Percentiles rank a stretch among this genome's conserved stretches.
Evolutionary conservation across 441 rosid species (phyloP).

Genomic region (Dalechampia spathulata): DNA sequence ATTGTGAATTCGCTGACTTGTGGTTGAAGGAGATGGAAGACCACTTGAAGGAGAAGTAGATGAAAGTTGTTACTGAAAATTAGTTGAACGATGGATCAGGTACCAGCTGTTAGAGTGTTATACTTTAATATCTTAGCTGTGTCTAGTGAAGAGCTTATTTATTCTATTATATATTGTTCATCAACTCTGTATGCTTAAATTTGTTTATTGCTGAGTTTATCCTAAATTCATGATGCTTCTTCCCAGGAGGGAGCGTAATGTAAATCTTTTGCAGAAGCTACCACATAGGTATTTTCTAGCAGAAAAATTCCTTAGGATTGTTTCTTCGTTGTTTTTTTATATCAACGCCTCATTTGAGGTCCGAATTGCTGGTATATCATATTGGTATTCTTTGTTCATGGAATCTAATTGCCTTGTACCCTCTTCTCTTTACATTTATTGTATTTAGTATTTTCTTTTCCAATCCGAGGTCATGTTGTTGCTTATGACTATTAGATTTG

Average conservation of each 20-base stretch:
- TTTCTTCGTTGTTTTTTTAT: neutral
- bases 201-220: neutral
- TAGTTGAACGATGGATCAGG: conserved; percentile 5
- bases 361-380: too few relatives aligned
- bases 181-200: conserved; percentile 12
- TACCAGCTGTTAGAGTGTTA: neutral
- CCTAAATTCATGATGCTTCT: neutral
- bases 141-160: neutral
- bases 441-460: too few relatives aligned
- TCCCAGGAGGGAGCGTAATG: neutral
- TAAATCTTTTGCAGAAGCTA: neutral
- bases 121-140: neutral
- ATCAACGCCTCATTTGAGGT: neutral
- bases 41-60: conserved; percentile 24
- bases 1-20: conserved; percentile 89
- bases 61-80: conserved; percentile 24
- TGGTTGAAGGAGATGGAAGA: conserved; percentile 79
- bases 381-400: too few relatives aligned
- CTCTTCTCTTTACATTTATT: too few relatives aligned
- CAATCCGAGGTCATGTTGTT: too few relatives aligned
- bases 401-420: too few relatives aligned
- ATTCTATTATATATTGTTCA: neutral
- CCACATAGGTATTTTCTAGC: conserved; percentile 3
- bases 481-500: too few relatives aligned
- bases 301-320: neutral